These are phyloP conservation scores for Rhododendron mucronatum DNA, from an alignment of 148 eudicot genomes.

Conservation along the genomic window DNA sequence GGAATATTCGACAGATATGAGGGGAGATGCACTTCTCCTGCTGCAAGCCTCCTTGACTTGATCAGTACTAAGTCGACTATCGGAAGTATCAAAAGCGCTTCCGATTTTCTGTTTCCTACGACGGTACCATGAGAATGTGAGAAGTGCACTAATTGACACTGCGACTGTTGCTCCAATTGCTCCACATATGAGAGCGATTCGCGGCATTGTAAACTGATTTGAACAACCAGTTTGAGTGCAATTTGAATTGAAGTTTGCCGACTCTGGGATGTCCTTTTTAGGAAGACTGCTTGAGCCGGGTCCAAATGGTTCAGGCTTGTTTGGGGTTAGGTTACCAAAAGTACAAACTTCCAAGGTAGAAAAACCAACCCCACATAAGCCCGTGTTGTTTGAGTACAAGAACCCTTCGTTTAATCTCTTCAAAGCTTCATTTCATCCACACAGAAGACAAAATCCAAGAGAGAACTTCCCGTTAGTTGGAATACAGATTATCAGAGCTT, in stretches of 20 bases:
- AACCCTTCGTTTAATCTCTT: constrained; percentile 68
- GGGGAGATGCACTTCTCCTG: constrained; percentile 63
- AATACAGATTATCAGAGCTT: not conserved
- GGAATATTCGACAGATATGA: constrained; percentile 76
- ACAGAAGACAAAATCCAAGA: constrained; percentile 6
- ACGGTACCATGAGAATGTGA: constrained; percentile 57
- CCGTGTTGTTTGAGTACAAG: constrained; percentile 58
- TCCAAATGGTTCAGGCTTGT: constrained; percentile 60
- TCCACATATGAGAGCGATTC: constrained; percentile 41
- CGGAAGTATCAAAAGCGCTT: constrained; percentile 41
- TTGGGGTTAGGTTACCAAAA: constrained; percentile 26
- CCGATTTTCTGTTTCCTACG: constrained; percentile 77
- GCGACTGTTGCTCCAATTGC: constrained; percentile 31
- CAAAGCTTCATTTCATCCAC: constrained; percentile 35
- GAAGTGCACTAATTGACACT: constrained; percentile 39
- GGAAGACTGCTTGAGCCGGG: constrained; percentile 38
- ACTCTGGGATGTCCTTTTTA: constrained; percentile 58
- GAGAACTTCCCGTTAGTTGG: not conserved
- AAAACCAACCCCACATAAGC: constrained; percentile 69
- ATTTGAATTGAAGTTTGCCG: constrained; percentile 48
- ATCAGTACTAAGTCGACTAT: constrained; percentile 64
- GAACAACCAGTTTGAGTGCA: constrained; percentile 32
- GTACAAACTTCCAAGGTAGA: constrained; percentile 49
- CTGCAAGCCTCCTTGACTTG: constrained; percentile 51
- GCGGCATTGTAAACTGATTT: constrained; percentile 24